These are phyloP conservation scores for Alternaria conjuncta DNA, from an alignment of 2,329 filamentous ascomycete genomes.

Conservation along the genomic window DNA sequence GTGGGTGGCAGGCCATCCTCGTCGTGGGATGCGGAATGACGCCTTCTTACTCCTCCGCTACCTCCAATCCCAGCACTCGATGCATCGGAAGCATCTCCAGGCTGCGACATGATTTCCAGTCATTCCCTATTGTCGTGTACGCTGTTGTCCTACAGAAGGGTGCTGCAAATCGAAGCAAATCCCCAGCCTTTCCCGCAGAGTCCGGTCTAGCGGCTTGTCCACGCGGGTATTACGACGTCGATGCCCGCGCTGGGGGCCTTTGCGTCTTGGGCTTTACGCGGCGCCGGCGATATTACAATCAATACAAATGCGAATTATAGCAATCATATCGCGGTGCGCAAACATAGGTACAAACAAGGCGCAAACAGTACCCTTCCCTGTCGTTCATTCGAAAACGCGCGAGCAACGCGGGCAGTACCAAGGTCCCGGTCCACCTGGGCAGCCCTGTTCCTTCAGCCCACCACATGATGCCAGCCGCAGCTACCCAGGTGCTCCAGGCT, in stretches of 20 bases:
- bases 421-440: neutral
- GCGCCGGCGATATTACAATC: neutral
- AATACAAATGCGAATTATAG: neutral
- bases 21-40: constrained; percentile 36
- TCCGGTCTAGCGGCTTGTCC: constrained; percentile 27
- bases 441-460: neutral
- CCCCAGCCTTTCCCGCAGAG: neutral
- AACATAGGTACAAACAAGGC: neutral
- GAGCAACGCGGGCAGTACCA: neutral
- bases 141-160: neutral
- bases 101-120: constrained; percentile 34
- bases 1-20: constrained; percentile 26
- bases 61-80: constrained; percentile 4
- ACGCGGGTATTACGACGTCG: constrained; percentile 1
- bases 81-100: constrained; percentile 29
- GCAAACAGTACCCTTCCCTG: neutral
- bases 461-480: neutral
- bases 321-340: neutral
- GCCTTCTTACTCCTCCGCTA: constrained; percentile 33
- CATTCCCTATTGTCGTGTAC: constrained; percentile 27
- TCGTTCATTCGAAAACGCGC: neutral
- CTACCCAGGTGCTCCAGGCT: neutral
- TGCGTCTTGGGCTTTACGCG: constrained; percentile 23
- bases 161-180: neutral
- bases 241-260: neutral